phyloP scores from a whole-genome alignment of 257 asterid genomes.

The Salvia rosmarinus region DNA sequence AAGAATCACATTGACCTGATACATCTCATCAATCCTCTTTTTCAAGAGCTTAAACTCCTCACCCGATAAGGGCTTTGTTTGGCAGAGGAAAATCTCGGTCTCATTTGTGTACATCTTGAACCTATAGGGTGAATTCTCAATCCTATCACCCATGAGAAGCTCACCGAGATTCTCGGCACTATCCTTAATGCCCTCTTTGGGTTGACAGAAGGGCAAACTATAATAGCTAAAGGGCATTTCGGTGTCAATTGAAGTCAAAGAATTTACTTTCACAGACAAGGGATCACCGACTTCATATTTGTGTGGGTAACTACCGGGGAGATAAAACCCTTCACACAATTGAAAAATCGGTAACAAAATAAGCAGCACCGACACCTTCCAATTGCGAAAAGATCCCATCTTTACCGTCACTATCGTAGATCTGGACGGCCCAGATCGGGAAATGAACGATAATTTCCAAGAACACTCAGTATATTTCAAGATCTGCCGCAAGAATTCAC shows the following conservation, averaged over 20 bases:
- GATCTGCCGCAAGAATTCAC: constrained; percentile 40
- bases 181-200: constrained; percentile 71
- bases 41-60: constrained; percentile 77
- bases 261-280: constrained; percentile 76
- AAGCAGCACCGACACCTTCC: constrained; percentile 61
- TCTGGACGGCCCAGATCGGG: constrained; percentile 65
- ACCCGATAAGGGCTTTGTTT: constrained; percentile 71
- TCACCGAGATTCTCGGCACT: constrained; percentile 87
- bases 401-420: constrained; percentile 46
- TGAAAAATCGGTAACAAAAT: constrained; percentile 42
- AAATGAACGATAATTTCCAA: constrained; percentile 25
- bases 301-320: constrained; percentile 88
- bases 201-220: constrained; percentile 73
- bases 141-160: constrained; percentile 89
- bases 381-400: constrained; percentile 56
- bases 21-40: constrained; percentile 83
- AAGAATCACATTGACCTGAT: constrained; percentile 80
- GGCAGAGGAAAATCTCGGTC: constrained; percentile 65
- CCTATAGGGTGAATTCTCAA: constrained; percentile 83
- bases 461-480: constrained; percentile 28
- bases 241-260: constrained; percentile 82
- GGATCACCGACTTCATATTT: constrained; percentile 65
- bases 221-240: constrained; percentile 80
- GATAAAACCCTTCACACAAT: constrained; percentile 70
- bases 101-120: constrained; percentile 79